Percentiles rank a stretch among this genome's conserved stretches.
Conservation (phyloP, 208 protist genomes). For the Trypanosoma congolense region DNA sequence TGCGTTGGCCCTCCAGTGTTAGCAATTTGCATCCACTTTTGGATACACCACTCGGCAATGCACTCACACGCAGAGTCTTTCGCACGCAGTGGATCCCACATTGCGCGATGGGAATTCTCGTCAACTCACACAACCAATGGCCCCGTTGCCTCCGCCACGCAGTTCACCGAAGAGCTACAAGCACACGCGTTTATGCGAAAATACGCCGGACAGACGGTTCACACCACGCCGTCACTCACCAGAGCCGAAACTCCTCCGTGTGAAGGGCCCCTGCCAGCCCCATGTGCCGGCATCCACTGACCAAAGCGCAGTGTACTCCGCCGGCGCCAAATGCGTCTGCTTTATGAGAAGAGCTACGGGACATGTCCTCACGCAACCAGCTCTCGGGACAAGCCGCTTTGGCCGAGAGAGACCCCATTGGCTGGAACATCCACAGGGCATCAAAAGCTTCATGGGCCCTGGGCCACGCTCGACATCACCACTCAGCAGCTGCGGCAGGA, state of each 20-base stretch:
- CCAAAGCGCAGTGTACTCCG: constrained; percentile 2
- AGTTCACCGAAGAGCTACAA: neutral
- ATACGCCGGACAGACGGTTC: constrained; percentile 3
- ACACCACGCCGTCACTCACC: constrained; percentile 2
- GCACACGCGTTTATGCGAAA: neutral
- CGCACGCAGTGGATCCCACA: neutral
- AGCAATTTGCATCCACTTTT: constrained; percentile 2
- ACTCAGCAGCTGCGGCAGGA: constrained; percentile 7
- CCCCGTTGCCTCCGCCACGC: neutral
- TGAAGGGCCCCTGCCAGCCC: neutral
- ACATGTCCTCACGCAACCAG: constrained; percentile 1
- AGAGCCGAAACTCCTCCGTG: constrained; percentile 14
- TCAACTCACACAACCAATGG: constrained; percentile 4
- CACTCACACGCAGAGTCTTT: neutral
- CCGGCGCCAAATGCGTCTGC: neutral
- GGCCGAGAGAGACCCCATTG: constrained; percentile 7
- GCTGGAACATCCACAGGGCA: constrained; percentile 10
- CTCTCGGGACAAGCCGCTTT: neutral
- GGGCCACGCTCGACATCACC: constrained; percentile 6
- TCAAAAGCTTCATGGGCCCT: constrained; percentile 1
- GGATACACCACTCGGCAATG: constrained; percentile 5
- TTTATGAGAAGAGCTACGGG: constrained; percentile 3
- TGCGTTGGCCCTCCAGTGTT: neutral
- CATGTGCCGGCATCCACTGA: constrained; percentile 16
- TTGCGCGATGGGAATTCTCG: constrained; percentile 7